phyloP scores from a whole-genome alignment of 106 monocot genomes.

The Cymbidium sinense region DNA sequence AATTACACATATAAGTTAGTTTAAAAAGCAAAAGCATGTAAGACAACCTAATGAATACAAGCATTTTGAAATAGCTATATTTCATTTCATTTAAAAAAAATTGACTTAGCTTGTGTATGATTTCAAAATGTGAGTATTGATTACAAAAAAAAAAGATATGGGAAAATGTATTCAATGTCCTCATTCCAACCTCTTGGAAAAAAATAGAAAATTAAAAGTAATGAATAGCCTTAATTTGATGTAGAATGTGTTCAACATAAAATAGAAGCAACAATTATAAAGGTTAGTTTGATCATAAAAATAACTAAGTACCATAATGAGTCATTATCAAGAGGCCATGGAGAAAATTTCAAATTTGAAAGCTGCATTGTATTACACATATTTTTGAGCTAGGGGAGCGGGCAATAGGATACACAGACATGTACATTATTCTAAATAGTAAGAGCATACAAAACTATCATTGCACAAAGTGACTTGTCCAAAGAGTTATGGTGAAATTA shows the following conservation, averaged over 20 bases:
- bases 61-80: background rate
- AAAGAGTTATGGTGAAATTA: too few species aligned
- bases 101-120: background rate
- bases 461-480: too few species aligned
- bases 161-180: background rate
- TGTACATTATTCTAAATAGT: too few species aligned
- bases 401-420: too few species aligned
- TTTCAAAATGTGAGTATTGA: background rate
- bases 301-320: too few species aligned
- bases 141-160: background rate
- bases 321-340: too few species aligned
- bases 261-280: background rate
- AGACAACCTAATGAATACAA: background rate
- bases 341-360: too few species aligned
- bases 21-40: background rate
- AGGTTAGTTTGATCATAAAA: too few species aligned
- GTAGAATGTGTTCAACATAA: background rate
- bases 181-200: background rate
- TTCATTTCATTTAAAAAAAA: conserved; percentile 2
- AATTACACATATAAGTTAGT: too few species aligned
- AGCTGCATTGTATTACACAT: too few species aligned
- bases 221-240: background rate
- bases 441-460: too few species aligned
- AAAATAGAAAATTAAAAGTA: background rate
- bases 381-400: too few species aligned